phyloP scores from a whole-genome alignment of 164 flowering plant species.

The Nymphaea thermarum region DNA sequence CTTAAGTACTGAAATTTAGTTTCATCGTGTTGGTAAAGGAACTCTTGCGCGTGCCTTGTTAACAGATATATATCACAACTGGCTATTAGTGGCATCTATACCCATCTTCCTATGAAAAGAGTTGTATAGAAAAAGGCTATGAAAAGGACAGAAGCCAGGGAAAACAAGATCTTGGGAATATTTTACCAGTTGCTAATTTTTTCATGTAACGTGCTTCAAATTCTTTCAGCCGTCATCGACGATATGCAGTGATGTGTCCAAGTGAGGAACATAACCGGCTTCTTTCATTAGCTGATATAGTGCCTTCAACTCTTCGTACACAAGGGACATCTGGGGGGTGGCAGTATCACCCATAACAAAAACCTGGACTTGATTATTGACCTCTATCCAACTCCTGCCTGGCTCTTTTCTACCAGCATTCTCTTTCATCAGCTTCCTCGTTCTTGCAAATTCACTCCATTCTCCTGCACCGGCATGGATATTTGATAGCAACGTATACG shows the following conservation, averaged over 20 bases:
- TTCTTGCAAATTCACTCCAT: constrained; percentile 58
- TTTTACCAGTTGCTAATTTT: too few species aligned
- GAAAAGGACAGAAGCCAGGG: too few species aligned
- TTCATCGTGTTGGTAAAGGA: too few species aligned
- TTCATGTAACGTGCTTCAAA: too few species aligned
- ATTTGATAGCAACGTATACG: constrained; percentile 48
- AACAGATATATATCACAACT: too few species aligned
- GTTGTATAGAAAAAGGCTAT: too few species aligned
- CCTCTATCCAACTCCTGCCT: constrained; percentile 83
- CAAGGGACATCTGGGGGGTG: constrained; percentile 25
- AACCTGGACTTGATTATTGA: constrained; percentile 37
- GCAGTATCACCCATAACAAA: constrained; percentile 55
- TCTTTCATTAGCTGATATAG: constrained; percentile 38
- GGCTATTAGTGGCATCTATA: too few species aligned
- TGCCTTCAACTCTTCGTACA: constrained; percentile 28
- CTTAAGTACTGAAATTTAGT: too few species aligned
- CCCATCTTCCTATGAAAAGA: too few species aligned
- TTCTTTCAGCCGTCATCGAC: neutral
- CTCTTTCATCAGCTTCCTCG: constrained; percentile 48
- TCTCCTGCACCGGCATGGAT: constrained; percentile 66
- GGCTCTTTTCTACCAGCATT: constrained; percentile 47
- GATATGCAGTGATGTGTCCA: neutral
- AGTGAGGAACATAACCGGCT: constrained; percentile 26
- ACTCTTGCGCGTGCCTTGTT: too few species aligned
- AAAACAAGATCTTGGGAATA: too few species aligned